Conservation (phyloP, 306 rosid species). For the Lagenaria siceraria region DNA sequence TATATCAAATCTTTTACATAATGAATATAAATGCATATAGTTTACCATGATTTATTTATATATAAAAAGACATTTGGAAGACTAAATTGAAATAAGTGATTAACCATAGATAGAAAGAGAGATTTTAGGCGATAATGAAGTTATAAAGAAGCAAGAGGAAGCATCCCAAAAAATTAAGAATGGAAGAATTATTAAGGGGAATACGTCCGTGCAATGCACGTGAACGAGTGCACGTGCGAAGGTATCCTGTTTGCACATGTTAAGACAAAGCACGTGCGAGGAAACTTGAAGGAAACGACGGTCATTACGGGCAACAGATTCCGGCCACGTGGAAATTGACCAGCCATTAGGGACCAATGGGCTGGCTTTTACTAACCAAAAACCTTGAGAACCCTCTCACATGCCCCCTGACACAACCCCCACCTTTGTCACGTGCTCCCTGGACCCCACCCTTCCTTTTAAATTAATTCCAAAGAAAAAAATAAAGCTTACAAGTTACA, state of each 20-base stretch:
- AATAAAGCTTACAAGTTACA: background rate
- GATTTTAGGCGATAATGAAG: background rate
- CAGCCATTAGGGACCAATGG: conserved; percentile 5
- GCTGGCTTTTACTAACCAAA: conserved; percentile 21
- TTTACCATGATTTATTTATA: too few relatives aligned
- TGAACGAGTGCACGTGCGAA: conserved; percentile 35
- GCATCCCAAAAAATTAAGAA: background rate
- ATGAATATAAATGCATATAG: too few relatives aligned
- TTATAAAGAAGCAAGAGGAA: background rate
- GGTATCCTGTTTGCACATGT: conserved; percentile 32
- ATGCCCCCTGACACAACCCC: conserved; percentile 72
- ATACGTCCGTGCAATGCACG: conserved; percentile 16
- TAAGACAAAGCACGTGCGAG: conserved; percentile 51
- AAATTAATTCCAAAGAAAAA: background rate
- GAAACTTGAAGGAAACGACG: conserved; percentile 22
- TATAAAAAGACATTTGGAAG: too few relatives aligned
- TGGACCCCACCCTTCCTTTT: conserved; percentile 24
- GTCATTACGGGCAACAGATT: conserved; percentile 18
- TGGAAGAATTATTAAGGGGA: background rate
- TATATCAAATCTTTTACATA: too few relatives aligned
- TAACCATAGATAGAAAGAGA: too few relatives aligned
- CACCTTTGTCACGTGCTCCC: conserved; percentile 63
- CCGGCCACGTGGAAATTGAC: conserved; percentile 32
- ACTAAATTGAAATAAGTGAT: too few relatives aligned
- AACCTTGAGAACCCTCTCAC: conserved; percentile 42